Conservation (phyloP, 2,329 filamentous ascomycete genomes). For the Chrysoporthe austroafricana region DNA sequence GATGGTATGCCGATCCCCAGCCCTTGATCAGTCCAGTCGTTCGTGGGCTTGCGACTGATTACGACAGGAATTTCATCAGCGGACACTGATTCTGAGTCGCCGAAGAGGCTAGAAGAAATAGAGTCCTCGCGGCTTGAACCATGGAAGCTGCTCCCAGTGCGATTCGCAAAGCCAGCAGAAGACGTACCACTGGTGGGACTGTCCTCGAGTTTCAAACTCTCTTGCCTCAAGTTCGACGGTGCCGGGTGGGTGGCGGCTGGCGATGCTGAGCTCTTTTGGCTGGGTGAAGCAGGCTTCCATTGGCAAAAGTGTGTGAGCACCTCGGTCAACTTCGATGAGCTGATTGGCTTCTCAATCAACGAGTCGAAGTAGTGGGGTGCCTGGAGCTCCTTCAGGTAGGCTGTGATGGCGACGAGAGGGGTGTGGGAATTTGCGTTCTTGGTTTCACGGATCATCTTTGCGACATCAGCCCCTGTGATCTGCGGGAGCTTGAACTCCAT, state of each 20-base stretch:
- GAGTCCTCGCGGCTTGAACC: conserved; percentile 86
- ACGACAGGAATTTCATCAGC: conserved; percentile 79
- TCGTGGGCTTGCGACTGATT: conserved; percentile 71
- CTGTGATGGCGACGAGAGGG: conserved; percentile 94
- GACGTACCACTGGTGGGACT: conserved; percentile 79
- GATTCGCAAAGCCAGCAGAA: conserved; percentile 65
- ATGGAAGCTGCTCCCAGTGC: conserved; percentile 75
- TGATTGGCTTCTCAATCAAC: conserved; percentile 95
- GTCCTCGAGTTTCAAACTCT: conserved; percentile 69
- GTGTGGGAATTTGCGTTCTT: conserved; percentile 94
- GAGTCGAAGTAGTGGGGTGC: conserved; percentile 95
- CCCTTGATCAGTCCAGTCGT: conserved; percentile 80
- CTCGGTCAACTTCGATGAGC: conserved; percentile 86
- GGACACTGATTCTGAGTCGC: conserved; percentile 78
- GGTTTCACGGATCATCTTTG: conserved; percentile 96
- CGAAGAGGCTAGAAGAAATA: conserved; percentile 84
- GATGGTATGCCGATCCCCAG: conserved; percentile 80
- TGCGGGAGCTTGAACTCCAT: conserved; percentile 96
- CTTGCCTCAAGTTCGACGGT: conserved; percentile 67
- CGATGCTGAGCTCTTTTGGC: conserved; percentile 45
- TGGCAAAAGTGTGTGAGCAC: conserved; percentile 86
- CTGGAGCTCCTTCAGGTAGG: conserved; percentile 95
- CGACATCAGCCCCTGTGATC: conserved; percentile 92
- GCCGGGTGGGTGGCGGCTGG: conserved; percentile 60
- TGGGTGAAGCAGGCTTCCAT: conserved; percentile 78